phyloP scores from a whole-genome alignment of 257 asterid genomes.

The Capsicum baccatum region DNA sequence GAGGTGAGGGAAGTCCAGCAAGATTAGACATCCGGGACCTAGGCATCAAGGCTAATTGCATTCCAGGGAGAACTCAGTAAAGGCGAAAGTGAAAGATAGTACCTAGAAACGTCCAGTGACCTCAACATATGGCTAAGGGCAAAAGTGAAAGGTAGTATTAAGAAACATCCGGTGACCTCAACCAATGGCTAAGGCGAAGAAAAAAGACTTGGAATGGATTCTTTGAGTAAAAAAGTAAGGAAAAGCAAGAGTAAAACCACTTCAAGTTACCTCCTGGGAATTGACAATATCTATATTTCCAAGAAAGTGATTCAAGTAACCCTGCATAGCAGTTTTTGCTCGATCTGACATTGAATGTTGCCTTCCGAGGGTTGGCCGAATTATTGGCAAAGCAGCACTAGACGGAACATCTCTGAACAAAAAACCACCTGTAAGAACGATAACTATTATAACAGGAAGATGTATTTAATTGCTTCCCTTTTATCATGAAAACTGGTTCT shows the following conservation, averaged over 20 bases:
- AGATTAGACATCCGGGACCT: slow-evolving; percentile 1
- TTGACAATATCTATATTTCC: slow-evolving; percentile 90
- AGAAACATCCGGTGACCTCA: neutral
- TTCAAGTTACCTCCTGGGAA: slow-evolving; percentile 73
- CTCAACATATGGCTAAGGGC: slow-evolving; percentile 1
- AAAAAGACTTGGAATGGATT: slow-evolving; percentile 3
- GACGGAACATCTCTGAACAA: slow-evolving; percentile 99
- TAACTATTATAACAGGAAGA: slow-evolving; percentile 71
- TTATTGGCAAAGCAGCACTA: slow-evolving; percentile 90
- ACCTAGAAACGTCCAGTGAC: neutral
- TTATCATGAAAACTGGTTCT: slow-evolving; percentile 40
- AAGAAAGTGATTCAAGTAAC: slow-evolving; percentile 91
- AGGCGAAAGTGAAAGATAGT: slow-evolving; percentile 18
- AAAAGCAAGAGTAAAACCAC: slow-evolving; percentile 26
- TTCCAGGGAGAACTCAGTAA: neutral
- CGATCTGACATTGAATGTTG: slow-evolving; percentile 89
- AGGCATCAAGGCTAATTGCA: slow-evolving; percentile 9
- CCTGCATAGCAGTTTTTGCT: slow-evolving; percentile 94
- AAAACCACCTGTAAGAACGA: slow-evolving; percentile 93
- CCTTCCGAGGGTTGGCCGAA: slow-evolving; percentile 93
- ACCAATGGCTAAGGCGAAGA: neutral
- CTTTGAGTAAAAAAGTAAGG: slow-evolving; percentile 26
- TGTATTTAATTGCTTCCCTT: slow-evolving; percentile 42
- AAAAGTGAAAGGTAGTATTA: neutral
- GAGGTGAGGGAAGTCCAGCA: neutral